Evolutionary conservation across 345 rosid genomes (phyloP), one percentile per base, ranked within the genome.

Genomic region (Populus davidiana): DNA sequence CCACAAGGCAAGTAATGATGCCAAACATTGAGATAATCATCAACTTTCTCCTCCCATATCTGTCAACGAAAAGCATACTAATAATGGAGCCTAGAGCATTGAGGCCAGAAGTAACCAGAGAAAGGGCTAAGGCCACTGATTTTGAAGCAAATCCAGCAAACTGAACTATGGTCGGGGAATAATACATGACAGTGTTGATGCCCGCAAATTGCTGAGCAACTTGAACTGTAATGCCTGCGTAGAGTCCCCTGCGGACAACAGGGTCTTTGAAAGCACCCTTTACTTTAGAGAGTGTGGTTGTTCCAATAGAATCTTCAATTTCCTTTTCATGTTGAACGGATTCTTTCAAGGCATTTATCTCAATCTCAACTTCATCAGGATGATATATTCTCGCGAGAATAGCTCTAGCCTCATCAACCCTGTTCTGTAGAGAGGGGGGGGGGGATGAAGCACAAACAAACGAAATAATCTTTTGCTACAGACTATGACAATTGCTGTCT

Each of bases 201-300:
- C 99, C 99, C 0, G 88, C 93, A 70, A 91, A 92, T 77, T 95
- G 98, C 72, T 95, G 97, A 8, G 93, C 98, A 31, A 93, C 97
- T 74, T 95, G 99, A 17, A 90, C 97, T 1, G 96, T 86, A 23
- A 93, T 80, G 7, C 99, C 98, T 0, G 98, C 97, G 0, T 89
- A 89, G 12, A 95, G 93, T 74, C 88, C 98, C 74, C 96, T 87
- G 20, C 99, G 77, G 20, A 89, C 93, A 1, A 86, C 77, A 0
- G 38, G 59, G 62, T 91, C 84, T 2, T 71, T 61, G 3, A 85
- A 86, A 6, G 97, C 99, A 35, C 93, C 93, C 85, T 84, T 95
- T n/a, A 93, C 65, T 75, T 90, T 93, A 1, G 88, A 79, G 0
- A 78, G 4, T 43, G 86, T 71, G 78, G 76, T 81, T 4, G 84